These are phyloP conservation scores for Pelargonium cotyledonis DNA, from an alignment of 441 rosid species.

Conservation along the genomic window DNA sequence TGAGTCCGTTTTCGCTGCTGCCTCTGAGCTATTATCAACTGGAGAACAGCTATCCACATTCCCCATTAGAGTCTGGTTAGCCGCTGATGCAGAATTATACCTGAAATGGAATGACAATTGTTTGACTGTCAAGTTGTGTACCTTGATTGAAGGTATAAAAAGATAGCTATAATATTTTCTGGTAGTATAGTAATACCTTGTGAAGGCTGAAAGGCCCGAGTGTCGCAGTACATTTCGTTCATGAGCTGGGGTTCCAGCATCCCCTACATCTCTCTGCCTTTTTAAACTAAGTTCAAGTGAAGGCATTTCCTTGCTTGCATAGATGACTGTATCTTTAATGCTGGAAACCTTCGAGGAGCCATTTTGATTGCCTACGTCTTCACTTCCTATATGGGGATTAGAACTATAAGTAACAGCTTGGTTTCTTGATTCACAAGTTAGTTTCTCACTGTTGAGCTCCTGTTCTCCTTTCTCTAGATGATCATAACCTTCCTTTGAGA, in stretches of 20 bases:
- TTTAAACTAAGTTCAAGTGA: slow-evolving; percentile 38
- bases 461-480: slow-evolving; percentile 22
- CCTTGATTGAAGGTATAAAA: neutral
- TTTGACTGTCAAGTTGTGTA: neutral
- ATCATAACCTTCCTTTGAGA: slow-evolving; percentile 8
- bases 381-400: slow-evolving; percentile 28
- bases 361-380: slow-evolving; percentile 21
- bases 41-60: slow-evolving; percentile 58
- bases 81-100: slow-evolving; percentile 47
- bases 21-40: slow-evolving; percentile 39
- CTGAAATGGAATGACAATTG: slow-evolving; percentile 29
- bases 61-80: slow-evolving; percentile 51
- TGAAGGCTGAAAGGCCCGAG: slow-evolving; percentile 65
- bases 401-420: slow-evolving; percentile 22
- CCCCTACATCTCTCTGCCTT: slow-evolving; percentile 35
- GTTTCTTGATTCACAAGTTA: slow-evolving; percentile 21
- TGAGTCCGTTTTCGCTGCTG: slow-evolving; percentile 34
- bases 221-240: slow-evolving; percentile 48
- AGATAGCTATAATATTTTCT: neutral
- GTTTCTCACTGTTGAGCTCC: slow-evolving; percentile 26
- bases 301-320: slow-evolving; percentile 34
- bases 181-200: slow-evolving; percentile 36
- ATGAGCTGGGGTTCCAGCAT: slow-evolving; percentile 25
- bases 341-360: slow-evolving; percentile 26
- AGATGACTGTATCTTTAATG: slow-evolving; percentile 28